These are phyloP conservation scores for Dendrobium chrysotoxum DNA, from an alignment of 106 monocot species.

Conservation along the genomic window DNA sequence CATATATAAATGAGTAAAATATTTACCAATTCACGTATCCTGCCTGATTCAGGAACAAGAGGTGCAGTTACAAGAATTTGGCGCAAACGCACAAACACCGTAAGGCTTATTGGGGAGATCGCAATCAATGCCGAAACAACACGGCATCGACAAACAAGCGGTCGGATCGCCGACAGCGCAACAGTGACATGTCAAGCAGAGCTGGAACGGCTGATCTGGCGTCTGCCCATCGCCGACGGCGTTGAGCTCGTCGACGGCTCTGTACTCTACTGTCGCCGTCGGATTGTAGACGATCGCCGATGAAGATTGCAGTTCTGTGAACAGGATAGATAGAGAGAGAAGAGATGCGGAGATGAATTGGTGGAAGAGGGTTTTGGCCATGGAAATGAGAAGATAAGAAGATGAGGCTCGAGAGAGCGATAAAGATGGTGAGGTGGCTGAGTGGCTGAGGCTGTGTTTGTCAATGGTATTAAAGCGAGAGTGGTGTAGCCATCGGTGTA, in stretches of 20 bases:
- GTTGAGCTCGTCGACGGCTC: not conserved
- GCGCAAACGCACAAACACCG: constrained; percentile 69
- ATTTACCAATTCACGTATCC: no score
- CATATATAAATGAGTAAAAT: no score
- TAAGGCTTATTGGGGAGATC: constrained; percentile 72
- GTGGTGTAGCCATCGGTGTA: no score
- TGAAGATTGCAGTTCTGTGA: not conserved
- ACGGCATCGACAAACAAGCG: constrained; percentile 49
- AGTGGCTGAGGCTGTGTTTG: not conserved
- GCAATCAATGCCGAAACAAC: constrained; percentile 79
- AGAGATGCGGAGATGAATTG: not conserved
- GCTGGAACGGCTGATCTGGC: constrained; percentile 45
- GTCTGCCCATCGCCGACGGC: not conserved
- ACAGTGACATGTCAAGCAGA: constrained; percentile 58
- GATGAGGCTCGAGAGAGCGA: not conserved
- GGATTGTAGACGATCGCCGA: not conserved
- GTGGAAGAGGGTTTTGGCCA: not conserved
- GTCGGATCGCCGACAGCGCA: constrained; percentile 39
- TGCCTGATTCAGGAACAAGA: constrained; percentile 22
- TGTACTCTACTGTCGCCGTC: constrained; percentile 4
- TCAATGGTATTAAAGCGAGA: no score
- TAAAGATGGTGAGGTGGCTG: not conserved
- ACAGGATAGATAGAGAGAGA: not conserved
- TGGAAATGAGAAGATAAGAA: not conserved
- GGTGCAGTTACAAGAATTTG: constrained; percentile 57